Evolutionary conservation across 2,329 filamentous ascomycete genomes (phyloP), one percentile per base, ranked within the genome.

Genomic region (Arthroderma sp.): DNA sequence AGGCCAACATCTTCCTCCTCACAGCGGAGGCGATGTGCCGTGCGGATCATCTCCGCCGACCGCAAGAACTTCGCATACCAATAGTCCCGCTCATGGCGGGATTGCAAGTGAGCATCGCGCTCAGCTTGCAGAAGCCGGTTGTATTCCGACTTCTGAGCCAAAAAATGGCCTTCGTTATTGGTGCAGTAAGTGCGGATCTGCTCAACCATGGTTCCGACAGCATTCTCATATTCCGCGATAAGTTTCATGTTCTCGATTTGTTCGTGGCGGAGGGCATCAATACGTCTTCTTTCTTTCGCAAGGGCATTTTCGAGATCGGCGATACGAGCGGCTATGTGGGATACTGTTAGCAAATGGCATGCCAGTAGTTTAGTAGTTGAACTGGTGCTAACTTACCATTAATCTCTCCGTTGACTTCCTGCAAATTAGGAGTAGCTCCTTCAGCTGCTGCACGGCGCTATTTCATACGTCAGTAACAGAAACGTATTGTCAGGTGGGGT

Each of bases 101-200:
- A 67, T 38, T 66, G 57, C 22, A 72, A 53, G 47, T 72, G 69
- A 4, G 67, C 62, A 48, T 72, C 69, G 36, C 69, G 69, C 51
- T 72, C 69, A 6, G 64, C 64, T 48, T 72, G 69, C 9, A 72
- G 60, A 4, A 72, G 61, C 38, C 68, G 62, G 51, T 71, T 71
- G 55, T 71, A 72, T 50, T 69, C 67, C 36, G 60, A 61, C 49
- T 67, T 67, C 49, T 70, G 67, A 4, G 63, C 56, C 5, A 70
- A 60, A 47, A 63, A 69, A 40, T 69, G 61, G 56, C 64, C 62
- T 47, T 71, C 70, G 53, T 69, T 69, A 55, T 68, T 68, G 49
- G 65, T 65, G 53, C 66, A 69, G 51, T 71, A 71, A 52, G 66
- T 67, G 47, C 69, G 69, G 44, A 72, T 69, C 48, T 70, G 67